A percentile compares a stretch with the other conserved stretches of the same genome.
phyloP scores from a whole-genome alignment of 2,329 filamentous ascomycete genomes.

The Talaromyces piceae region DNA sequence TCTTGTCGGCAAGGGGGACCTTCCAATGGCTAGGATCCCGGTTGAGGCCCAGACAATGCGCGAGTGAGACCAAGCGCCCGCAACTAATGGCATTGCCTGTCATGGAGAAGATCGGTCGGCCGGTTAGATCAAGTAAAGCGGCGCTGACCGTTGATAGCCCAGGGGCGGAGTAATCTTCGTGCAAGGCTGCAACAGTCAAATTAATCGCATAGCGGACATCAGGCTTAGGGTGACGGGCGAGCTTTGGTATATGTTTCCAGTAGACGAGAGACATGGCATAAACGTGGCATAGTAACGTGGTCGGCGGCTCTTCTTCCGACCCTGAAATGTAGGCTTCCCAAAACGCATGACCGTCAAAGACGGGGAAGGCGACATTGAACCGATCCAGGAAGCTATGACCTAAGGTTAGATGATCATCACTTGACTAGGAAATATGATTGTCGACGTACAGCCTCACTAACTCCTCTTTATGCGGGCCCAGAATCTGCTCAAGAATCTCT shows the following conservation, averaged over 20 bases:
- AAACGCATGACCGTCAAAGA: conserved; percentile 51
- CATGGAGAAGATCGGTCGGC: conserved; percentile 53
- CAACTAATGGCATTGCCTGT: conserved; percentile 51
- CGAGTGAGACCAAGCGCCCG: conserved; percentile 47
- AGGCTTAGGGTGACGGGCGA: conserved; percentile 43
- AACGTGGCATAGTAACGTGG: conserved; percentile 50
- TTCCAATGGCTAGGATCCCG: conserved; percentile 49
- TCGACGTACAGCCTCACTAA: conserved; percentile 46
- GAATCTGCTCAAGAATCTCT: conserved; percentile 51
- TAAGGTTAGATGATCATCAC: conserved; percentile 2
- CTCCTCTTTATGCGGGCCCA: conserved; percentile 48
- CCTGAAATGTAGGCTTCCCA: conserved; percentile 42
- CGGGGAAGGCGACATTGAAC: conserved; percentile 54
- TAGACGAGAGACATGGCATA: conserved; percentile 53
- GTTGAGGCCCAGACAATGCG: conserved; percentile 50
- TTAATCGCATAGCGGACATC: conserved; percentile 58
- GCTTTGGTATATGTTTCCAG: conserved; percentile 45
- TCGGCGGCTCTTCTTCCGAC: conserved; percentile 44
- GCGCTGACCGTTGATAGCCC: conserved; percentile 53
- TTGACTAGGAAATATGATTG: conserved; percentile 19
- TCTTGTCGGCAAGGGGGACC: conserved; percentile 44
- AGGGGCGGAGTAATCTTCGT: conserved; percentile 53
- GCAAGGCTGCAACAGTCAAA: conserved; percentile 52
- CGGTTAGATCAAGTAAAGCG: conserved; percentile 52
- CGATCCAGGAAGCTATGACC: conserved; percentile 45